Evolutionary conservation across 192 early-diverging fungal species (phyloP).

Genomic region (Chytriomyces hyalinus): DNA sequence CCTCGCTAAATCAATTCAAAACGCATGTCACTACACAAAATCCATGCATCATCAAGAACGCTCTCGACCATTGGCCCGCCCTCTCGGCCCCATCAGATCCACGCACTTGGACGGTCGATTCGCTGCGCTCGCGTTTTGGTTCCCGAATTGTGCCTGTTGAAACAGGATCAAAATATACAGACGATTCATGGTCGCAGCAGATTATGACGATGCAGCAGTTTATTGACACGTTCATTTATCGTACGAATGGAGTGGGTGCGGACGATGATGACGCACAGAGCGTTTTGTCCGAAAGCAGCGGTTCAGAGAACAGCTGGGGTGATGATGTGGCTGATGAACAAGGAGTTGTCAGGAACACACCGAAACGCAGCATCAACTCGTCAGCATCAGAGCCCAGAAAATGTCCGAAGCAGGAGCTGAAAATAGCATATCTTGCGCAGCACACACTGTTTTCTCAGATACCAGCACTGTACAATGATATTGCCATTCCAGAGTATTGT

Average conservation of each 20-base stretch:
- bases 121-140: slow-evolving; percentile 9
- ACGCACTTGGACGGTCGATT: neutral
- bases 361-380: neutral
- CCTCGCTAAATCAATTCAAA: neutral
- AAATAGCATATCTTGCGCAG: slow-evolving; percentile 80
- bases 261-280: neutral
- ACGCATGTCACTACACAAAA: neutral
- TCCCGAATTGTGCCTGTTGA: slow-evolving; percentile 82
- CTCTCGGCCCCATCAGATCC: slow-evolving; percentile 61
- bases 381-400: neutral
- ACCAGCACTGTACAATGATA: slow-evolving; percentile 68
- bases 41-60: slow-evolving; percentile 59
- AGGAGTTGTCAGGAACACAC: neutral
- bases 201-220: slow-evolving; percentile 76
- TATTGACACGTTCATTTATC: slow-evolving; percentile 51
- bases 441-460: slow-evolving; percentile 84
- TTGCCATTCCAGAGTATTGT: slow-evolving; percentile 81
- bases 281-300: neutral
- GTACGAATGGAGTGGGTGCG: slow-evolving; percentile 3
- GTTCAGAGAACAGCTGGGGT: neutral
- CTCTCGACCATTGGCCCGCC: slow-evolving; percentile 74
- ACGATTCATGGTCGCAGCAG: slow-evolving; percentile 74
- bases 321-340: neutral
- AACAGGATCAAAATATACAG: slow-evolving; percentile 78
- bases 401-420: neutral